Percentiles rank a stretch among this genome's conserved stretches.
These are phyloP conservation scores for Lactarius indigo DNA, from an alignment of 768 basidiomycete species.

Conservation along the genomic window DNA sequence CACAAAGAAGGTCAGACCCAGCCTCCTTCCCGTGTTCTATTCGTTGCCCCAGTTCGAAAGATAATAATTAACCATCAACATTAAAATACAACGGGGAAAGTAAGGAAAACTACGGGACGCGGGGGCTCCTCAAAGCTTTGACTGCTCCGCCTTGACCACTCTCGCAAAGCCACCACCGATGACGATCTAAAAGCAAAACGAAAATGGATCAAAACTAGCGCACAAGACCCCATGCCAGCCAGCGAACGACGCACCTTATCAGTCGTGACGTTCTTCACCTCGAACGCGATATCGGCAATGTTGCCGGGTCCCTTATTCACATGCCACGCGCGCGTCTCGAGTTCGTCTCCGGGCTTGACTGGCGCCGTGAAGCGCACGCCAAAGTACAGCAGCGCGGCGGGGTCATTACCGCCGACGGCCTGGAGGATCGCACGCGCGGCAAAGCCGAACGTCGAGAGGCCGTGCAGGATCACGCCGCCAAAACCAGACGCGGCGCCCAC, in stretches of 20 bases:
- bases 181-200: constrained; percentile 8
- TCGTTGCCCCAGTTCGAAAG: not conserved
- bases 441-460: constrained; percentile 79
- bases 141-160: constrained; percentile 6
- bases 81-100: not conserved
- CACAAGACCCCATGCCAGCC: not conserved
- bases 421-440: constrained; percentile 72
- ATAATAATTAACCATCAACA: not conserved
- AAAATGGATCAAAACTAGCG: not conserved
- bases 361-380: constrained; percentile 79
- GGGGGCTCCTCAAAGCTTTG: not conserved
- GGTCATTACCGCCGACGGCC: constrained; percentile 56
- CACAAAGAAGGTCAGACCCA: no score
- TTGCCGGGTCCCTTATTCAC: constrained; percentile 47
- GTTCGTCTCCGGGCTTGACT: constrained; percentile 75
- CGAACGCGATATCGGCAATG: constrained; percentile 38
- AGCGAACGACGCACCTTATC: constrained; percentile 36
- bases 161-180: constrained; percentile 19
- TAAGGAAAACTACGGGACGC: not conserved
- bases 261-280: constrained; percentile 36
- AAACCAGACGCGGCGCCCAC: constrained; percentile 75
- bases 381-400: constrained; percentile 60
- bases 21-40: not conserved
- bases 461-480: constrained; percentile 83
- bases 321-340: constrained; percentile 80